phyloP scores from a whole-genome alignment of 129 eudicot genomes.

The Flaveria ramosissima region DNA sequence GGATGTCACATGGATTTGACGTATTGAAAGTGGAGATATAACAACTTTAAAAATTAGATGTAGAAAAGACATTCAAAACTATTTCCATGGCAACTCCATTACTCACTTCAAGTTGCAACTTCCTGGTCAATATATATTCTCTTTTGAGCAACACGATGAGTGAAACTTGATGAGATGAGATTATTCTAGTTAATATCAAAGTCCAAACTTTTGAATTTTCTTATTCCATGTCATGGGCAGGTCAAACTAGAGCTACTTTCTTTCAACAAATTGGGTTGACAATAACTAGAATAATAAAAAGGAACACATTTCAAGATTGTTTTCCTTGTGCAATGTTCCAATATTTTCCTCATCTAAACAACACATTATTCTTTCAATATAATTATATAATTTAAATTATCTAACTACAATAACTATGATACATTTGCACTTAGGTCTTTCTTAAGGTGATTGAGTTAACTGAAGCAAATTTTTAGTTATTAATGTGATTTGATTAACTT shows the following conservation, averaged over 20 bases:
- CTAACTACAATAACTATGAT: no score
- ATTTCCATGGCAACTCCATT: constrained; percentile 44
- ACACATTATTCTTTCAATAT: background rate
- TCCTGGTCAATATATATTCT: constrained; percentile 29
- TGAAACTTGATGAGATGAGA: constrained; percentile 32
- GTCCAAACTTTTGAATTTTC: constrained; percentile 29
- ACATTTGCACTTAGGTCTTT: no score
- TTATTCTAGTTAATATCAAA: constrained; percentile 18
- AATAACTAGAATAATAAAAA: background rate
- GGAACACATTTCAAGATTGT: background rate
- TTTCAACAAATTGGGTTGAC: constrained; percentile 19
- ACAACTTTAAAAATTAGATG: constrained; percentile 29
- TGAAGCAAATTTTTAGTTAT: no score
- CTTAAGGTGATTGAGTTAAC: no score
- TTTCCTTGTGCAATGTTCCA: no score
- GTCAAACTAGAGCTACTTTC: constrained; percentile 39
- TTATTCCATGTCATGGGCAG: constrained; percentile 1
- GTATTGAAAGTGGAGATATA: constrained; percentile 31
- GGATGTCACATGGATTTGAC: constrained; percentile 24
- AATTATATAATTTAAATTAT: no score
- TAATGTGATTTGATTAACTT: no score
- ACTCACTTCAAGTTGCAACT: constrained; percentile 35
- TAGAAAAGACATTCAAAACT: constrained; percentile 36
- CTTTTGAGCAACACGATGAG: constrained; percentile 38
- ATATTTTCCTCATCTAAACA: no score